A percentile compares a stretch with the other conserved stretches of the same genome.
These are phyloP conservation scores for Solanum bulbocastanum DNA, from an alignment of 257 asterid genomes.

Conservation along the genomic window DNA sequence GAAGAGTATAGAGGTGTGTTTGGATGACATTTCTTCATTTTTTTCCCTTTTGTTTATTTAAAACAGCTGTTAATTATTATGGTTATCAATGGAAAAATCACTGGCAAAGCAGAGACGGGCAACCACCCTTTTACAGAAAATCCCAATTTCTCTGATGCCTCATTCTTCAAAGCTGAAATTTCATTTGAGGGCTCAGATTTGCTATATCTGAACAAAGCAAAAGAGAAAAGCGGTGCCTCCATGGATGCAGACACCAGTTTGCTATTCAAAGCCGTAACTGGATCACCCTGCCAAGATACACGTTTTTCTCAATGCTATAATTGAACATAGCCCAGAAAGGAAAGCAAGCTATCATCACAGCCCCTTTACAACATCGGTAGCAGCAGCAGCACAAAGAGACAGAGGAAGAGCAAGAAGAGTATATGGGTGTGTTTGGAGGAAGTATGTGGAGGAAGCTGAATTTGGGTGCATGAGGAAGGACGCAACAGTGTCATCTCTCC, in stretches of 20 bases:
- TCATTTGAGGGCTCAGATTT: background rate
- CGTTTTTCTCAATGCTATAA: background rate
- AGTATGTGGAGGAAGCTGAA: background rate
- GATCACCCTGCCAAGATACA: background rate
- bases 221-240: background rate
- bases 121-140: background rate
- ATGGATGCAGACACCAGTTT: background rate
- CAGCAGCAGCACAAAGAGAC: background rate
- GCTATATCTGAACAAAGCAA: background rate
- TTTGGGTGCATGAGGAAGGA: background rate
- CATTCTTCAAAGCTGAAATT: background rate
- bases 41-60: background rate
- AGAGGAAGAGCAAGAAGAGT: background rate
- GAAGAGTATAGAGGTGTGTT: background rate
- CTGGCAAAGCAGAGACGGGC: background rate
- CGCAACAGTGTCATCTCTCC: background rate
- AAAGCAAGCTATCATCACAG: background rate
- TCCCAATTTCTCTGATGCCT: conserved; percentile 3
- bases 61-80: conserved; percentile 3
- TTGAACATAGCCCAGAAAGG: background rate
- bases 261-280: background rate
- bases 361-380: background rate
- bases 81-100: background rate
- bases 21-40: background rate
- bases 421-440: background rate